Evolutionary conservation across 2,329 filamentous ascomycete species (phyloP), one percentile per base, ranked within the genome.

Genomic region (Hypoxylon sp.): DNA sequence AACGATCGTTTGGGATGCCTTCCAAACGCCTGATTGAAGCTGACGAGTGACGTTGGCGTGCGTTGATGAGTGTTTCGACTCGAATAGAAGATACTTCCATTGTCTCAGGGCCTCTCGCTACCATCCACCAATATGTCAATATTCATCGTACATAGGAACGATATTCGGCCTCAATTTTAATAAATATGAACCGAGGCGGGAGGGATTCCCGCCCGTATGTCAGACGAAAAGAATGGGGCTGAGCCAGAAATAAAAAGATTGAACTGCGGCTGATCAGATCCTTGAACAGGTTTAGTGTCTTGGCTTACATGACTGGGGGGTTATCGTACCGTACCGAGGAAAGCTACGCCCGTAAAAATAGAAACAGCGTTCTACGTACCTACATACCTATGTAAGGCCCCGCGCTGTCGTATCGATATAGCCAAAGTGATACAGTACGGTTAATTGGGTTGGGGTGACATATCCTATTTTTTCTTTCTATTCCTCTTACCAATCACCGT

Each of bases 231-330:
- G 28, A 60, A 21, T 36, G 65, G 65, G 53, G 58, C 61, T 59
- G 57, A 62, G 52, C 65, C 65, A 65, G 51, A 63, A 67, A 68
- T 61, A 62, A 65, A 60, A 67, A 57, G 23, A 51, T 51, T 52
- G 49, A 30, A 52, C 52, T 65, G 62, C 58, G 65, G 65, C 68
- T 68, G 67, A 69, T 67, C 63, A 59, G 59, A 58, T 57, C 57
- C 23, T 43, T 43, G 19, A 17, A 2, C 19, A 25, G 41, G 48
- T 38, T 45, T 64, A 61, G 60, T 46, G 51, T 23, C 28, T 50
- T 62, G 30, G 32, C 36, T 21, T 21, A 19, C 32, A 25, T 9
- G 34, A 21, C 32, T 28, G 28, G 34, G 41, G 30, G 23, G 34
- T 28, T 43, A 32, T 48, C 52, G 25, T 48, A 58, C 41, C 52